Evolutionary conservation across 805 yeast species (phyloP), one percentile per base, ranked within the genome.

Genomic region (Grigorovia yakushimaensis): DNA sequence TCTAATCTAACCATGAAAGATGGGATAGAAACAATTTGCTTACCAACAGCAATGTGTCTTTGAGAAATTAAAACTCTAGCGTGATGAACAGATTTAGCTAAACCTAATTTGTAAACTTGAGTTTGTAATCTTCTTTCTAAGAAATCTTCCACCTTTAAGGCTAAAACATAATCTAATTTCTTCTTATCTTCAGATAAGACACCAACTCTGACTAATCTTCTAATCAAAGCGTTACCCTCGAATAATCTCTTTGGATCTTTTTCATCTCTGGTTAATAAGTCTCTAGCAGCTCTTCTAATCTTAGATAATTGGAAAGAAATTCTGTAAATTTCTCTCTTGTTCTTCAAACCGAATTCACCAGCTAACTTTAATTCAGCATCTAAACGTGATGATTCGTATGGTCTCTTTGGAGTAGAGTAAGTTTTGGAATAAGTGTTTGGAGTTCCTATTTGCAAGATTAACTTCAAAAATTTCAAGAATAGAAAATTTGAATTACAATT

Each of bases 281-380:
- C 98, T 85, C 98, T 95, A 72, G 98, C 98, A 74, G 98, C 98
- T 81, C 98, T 88, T 81, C 98, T 89, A 73, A 93, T 91, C 84
- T 93, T 93, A 59, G 98, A 93, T 71, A 93, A 86, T 80, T 93
- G 98, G 83, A 85, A 87, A 74, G 94, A 94, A 73, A 93, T 89
- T 85, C 98, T 88, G 95, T 93, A 93, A 75, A 93, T 88, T 79
- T 93, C 98, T 74, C 94, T 87, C 91, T 93, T 93, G 96, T 93
- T 93, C 81, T 88, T 91, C 73, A 93, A 84, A 83, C 98, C 98
- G 85, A 77, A 89, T 78, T 93, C 98, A 82, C 98, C 98, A 71
- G 95, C 97, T 72, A 93, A 86, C 79, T 93, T 91, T 75, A 93
- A 86, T 79, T 93, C 98, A 73, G 96, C 88, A 69, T 93, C 98